Conservation (phyloP, 108 stramenopile species). For the Cyclotella cryptica region DNA sequence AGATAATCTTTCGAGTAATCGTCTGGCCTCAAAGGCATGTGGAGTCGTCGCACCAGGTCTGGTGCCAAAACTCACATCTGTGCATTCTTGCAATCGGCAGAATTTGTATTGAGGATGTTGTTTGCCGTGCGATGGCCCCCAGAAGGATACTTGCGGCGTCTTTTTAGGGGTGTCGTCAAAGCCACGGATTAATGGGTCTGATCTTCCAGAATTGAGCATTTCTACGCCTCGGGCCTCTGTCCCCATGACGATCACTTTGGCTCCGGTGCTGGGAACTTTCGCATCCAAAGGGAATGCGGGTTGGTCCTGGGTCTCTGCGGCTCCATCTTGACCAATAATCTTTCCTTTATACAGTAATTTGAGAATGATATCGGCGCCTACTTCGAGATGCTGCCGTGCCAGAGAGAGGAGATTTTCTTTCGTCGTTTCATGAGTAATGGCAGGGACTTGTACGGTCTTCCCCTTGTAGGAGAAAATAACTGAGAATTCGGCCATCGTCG, state of each 20-base stretch:
- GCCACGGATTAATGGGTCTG: constrained; percentile 82
- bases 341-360: constrained; percentile 37
- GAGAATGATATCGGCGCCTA: constrained; percentile 22
- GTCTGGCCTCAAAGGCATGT: constrained; percentile 73
- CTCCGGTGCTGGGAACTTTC: constrained; percentile 30
- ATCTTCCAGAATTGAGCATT: constrained; percentile 55
- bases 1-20: constrained; percentile 67
- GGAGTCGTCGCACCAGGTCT: constrained; percentile 59
- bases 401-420: constrained; percentile 20
- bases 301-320: background rate
- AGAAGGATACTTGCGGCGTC: background rate
- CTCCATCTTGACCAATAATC: constrained; percentile 14
- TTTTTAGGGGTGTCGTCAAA: constrained; percentile 54
- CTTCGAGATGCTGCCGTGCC: constrained; percentile 29
- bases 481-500: background rate
- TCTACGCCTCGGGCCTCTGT: constrained; percentile 31
- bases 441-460: constrained; percentile 2
- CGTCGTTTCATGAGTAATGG: constrained; percentile 16
- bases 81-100: constrained; percentile 64
- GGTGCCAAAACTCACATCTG: constrained; percentile 68
- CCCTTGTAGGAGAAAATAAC: constrained; percentile 47
- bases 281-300: constrained; percentile 38
- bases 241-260: constrained; percentile 74
- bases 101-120: constrained; percentile 65
- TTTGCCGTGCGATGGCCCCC: constrained; percentile 34